A percentile compares a stretch with the other conserved stretches of the same genome.
These are phyloP conservation scores for Rhizopus sp. DNA, from an alignment of 371 early-diverging fungal genomes.

Conservation along the genomic window DNA sequence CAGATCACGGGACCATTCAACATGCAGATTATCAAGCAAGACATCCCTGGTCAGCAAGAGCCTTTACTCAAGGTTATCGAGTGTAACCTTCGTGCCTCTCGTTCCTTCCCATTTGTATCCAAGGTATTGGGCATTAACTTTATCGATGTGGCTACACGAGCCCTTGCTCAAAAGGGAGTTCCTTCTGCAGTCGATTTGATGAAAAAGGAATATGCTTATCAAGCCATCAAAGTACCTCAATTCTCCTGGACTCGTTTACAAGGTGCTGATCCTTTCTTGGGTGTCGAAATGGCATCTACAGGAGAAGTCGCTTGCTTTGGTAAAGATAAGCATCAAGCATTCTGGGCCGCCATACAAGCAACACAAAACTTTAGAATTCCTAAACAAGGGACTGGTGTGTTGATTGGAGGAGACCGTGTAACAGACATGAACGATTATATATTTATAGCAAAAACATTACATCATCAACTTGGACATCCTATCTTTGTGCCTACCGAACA, in stretches of 20 bases:
- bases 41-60: slow-evolving; percentile 80
- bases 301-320: slow-evolving; percentile 99
- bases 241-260: slow-evolving; percentile 92
- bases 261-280: slow-evolving; percentile 95
- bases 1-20: slow-evolving; percentile 95
- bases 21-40: slow-evolving; percentile 86
- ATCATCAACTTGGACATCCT: slow-evolving; percentile 63
- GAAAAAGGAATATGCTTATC: slow-evolving; percentile 65
- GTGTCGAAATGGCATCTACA: slow-evolving; percentile 98
- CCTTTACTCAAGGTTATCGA: slow-evolving; percentile 87
- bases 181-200: slow-evolving; percentile 69
- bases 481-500: slow-evolving; percentile 68
- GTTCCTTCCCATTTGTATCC: slow-evolving; percentile 95
- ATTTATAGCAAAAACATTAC: slow-evolving; percentile 65
- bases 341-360: slow-evolving; percentile 76
- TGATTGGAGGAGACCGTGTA: slow-evolving; percentile 73
- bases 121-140: slow-evolving; percentile 91
- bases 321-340: slow-evolving; percentile 94
- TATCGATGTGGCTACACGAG: slow-evolving; percentile 89
- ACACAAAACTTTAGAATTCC: slow-evolving; percentile 86
- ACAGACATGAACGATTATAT: slow-evolving; percentile 71
- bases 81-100: slow-evolving; percentile 94
- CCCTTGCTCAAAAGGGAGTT: slow-evolving; percentile 67
- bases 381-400: slow-evolving; percentile 63
- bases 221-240: slow-evolving; percentile 94